phyloP scores from a whole-genome alignment of 2,329 filamentous ascomycete genomes.

The Monosporascus cannonballus region DNA sequence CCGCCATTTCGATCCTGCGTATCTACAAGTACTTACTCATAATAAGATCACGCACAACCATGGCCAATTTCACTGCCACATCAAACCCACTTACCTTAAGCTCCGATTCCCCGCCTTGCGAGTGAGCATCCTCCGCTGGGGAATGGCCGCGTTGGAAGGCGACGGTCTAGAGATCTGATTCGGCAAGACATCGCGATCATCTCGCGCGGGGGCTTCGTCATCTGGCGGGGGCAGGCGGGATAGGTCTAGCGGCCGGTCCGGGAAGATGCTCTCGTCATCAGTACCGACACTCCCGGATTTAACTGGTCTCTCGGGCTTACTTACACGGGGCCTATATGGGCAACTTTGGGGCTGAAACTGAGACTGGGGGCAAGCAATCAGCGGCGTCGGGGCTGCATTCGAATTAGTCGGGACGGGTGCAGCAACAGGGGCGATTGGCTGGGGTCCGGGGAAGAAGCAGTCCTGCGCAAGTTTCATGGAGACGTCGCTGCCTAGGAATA shows the following conservation, averaged over 20 bases:
- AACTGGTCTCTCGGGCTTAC: not conserved
- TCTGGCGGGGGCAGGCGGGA: not conserved
- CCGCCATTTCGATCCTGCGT: no score
- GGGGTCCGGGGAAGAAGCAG: constrained; percentile 12
- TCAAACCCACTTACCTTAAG: constrained; percentile 3
- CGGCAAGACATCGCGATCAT: constrained; percentile 10
- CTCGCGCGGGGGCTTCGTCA: not conserved
- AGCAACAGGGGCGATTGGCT: no score
- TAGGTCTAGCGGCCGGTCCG: not conserved
- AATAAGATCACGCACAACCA: not conserved
- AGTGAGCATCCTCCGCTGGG: not conserved
- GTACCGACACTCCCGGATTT: not conserved
- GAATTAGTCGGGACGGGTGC: no score
- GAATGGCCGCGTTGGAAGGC: not conserved
- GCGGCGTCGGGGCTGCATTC: not conserved
- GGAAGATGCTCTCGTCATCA: not conserved
- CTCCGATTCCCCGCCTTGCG: constrained; percentile 5
- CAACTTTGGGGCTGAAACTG: not conserved
- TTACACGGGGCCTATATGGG: not conserved
- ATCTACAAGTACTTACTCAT: not conserved
- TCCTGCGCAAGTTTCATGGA: not conserved
- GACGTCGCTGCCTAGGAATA: constrained; percentile 6
- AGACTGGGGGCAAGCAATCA: not conserved
- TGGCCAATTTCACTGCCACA: no score
- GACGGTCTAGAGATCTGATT: constrained; percentile 7